Evolutionary conservation across 2,329 filamentous ascomycete species (phyloP), one percentile per base, ranked within the genome.

Genomic region (Exutisphaerella laricina): DNA sequence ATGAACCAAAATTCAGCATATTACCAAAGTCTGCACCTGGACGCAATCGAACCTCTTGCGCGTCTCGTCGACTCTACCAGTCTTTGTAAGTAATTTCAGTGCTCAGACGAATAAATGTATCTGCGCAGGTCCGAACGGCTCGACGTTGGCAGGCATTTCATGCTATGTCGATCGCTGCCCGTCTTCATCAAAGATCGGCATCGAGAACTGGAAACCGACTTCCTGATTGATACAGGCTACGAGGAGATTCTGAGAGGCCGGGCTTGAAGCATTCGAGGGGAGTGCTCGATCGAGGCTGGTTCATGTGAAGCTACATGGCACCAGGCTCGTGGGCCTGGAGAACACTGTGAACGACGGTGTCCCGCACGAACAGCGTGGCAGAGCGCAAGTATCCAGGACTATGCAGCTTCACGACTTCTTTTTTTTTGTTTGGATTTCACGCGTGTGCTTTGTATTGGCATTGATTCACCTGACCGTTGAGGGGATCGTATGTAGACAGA

Each of bases 1-100:
- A 60, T 66, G 28, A 65, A 59, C 8, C 67, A 69, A 26, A 60
- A n/a, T 57, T 8, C 49, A 65, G 17, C 70, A 72, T 49, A 62
- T 71, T 26, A 49, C 56, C 34, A 63, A 62, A 30, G 69, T 67
- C 13, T 72, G 70, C 50, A 53, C 54, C 4, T 61, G 62, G 46
- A 39, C 47, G 8, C 50, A 48, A 12, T 54, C 61, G 10, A 48
- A 56, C 4, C 49, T 70, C 3, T 53, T 64, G 1, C 55, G 59
- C 0, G 53, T 57, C 0, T 60, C 62, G 21, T 59, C 62, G 29
- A 59, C 57, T 46, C 50, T 65, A 3, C 66, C 66, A 2, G 59
- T 66, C 22, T 59, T 66, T 29, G 67, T 71, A 5, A 69, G 69
- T 43, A 69, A 72, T 43, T 72, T 69, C 60, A 65, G 61, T 8